phyloP scores from a whole-genome alignment of 2,329 filamentous ascomycete genomes.

The Penicillium sp. region DNA sequence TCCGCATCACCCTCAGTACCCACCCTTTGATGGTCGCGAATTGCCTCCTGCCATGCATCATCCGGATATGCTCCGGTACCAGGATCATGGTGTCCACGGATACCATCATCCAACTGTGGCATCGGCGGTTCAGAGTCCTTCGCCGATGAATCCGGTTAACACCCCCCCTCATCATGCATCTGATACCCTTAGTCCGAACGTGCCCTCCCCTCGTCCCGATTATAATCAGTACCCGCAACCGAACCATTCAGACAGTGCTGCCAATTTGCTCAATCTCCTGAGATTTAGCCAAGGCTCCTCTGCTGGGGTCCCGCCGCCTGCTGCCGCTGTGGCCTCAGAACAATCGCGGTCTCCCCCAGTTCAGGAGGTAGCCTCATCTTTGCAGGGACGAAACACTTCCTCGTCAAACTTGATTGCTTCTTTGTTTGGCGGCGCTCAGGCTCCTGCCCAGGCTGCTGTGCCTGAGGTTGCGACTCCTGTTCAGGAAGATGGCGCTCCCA shows the following conservation, averaged over 20 bases:
- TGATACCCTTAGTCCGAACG: conserved; percentile 60
- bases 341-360: conserved; percentile 28
- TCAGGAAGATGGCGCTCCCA: conserved; percentile 23
- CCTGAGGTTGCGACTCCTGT: conserved; percentile 12
- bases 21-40: conserved; percentile 29
- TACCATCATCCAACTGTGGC: conserved; percentile 60
- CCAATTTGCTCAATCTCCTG: conserved; percentile 64
- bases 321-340: conserved; percentile 17
- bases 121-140: conserved; percentile 60
- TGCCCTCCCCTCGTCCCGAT: conserved; percentile 45
- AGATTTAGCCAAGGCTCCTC: conserved; percentile 59
- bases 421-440: conserved; percentile 51
- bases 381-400: conserved; percentile 47
- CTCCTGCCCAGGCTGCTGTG: conserved; percentile 29
- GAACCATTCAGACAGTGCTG: conserved; percentile 51
- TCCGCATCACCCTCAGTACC: conserved; percentile 30
- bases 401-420: conserved; percentile 60
- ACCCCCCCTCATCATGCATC: conserved; percentile 59
- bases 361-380: conserved; percentile 25
- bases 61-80: conserved; percentile 26
- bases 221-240: conserved; percentile 40
- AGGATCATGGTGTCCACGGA: conserved; percentile 35
- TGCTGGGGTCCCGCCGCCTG: conserved; percentile 22
- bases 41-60: background rate
- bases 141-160: conserved; percentile 16